Base-by-base conservation (phyloP, 805 yeast species). In the Kregervanrija pseudodelftensis region DNA sequence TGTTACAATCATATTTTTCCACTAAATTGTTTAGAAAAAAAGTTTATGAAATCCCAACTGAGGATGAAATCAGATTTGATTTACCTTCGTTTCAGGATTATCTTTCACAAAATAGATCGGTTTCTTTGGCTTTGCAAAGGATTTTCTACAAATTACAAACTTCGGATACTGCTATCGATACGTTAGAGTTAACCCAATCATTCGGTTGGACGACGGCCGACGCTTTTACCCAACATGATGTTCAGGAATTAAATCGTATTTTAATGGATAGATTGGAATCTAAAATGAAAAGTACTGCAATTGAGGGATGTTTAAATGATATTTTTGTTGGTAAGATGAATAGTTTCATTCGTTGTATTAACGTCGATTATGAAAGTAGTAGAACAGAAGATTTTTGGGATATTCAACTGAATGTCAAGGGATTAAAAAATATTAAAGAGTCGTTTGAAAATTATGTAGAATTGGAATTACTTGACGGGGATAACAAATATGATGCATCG, bases 151-250 rank as follows among this genome's bases (percentile, higher is more conserved):
- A 77, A 49, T 69, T 93, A 50, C 82, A 83, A 53, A 80, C 82
- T 3, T 82, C 95, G 0, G 67, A 73, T 10, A 78, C 77, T 15
- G 85, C 97, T 0, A 78, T 91, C 4, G 91, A 86, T 47, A 93
- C 99, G 0, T 61, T 77, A 49, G 96, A 87, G 58, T 71, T 93
- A 43, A 93, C 99, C 0, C 77, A 79, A 47, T 82, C 97, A 0
- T 93, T 93, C 71, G 99, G 99, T 8, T 93, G 99, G 99, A 96
- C 89, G 60, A 76, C 86, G 9, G 82, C 83, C 5, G 99, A 93
- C 54, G 95, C 97, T 0, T 93, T 93, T 64, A 86, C 95, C 2
- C 99, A 93, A 65, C 98, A 93, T 65, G 99, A 93, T 61, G 97
- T 93, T 12, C 99, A 93, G 62, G 99, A 93, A 63, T 72, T 93